Base-by-base conservation (phyloP, 202 grass and related monocot genomes). In the Alloteropsis angusta region DNA sequence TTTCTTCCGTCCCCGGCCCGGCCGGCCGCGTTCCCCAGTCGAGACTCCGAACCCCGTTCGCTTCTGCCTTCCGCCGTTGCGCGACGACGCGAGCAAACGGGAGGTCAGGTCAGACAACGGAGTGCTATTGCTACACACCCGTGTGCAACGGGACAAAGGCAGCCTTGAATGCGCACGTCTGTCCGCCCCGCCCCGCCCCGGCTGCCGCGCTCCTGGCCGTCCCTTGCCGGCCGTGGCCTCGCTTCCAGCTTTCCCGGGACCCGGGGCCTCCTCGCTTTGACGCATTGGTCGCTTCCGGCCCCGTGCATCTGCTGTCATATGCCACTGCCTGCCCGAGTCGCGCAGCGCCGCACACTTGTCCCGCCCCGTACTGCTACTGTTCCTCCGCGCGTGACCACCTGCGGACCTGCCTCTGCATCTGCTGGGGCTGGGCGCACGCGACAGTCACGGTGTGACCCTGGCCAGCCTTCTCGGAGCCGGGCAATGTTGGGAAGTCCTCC, bases 261-360 rank as follows among this genome's bases (percentile, higher is more conserved):
- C 83, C 46, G 12, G 3, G 46, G 35, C 35, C 46, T 15, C 14
- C 14, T 4, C 9, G 23, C 28, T 30, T 30, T 30, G 28, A 30
- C 28, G 7, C 4, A 3, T 60, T 53, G 65, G 78, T 35, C 35
- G 65, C 23, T 43, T 32, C 30, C 48, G 68, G 5, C 26, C 30
- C 75, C 26, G 25, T 36, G 49, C 49, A 53, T 18, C 49, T 19
- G 49, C 49, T 3, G 14, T 15, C 83, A 53, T 74, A 16, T 86
- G 71, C 71, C 53, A 71, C 70, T 78, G 74, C 65, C 74, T 13
- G 44, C 22, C 22, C 70, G 26, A 36, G 10, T n/a, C 76, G 62
- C 62, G 22, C 61, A 48, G 46, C 85, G 52, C 65, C 85, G 67
- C 65, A 71, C 72, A 82, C 79, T 77, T 82, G 79, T 68, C 60